Evolutionary conservation across 345 rosid species (phyloP), one percentile per base, ranked within the genome.

Genomic region (Euphorbia pulcherrima): DNA sequence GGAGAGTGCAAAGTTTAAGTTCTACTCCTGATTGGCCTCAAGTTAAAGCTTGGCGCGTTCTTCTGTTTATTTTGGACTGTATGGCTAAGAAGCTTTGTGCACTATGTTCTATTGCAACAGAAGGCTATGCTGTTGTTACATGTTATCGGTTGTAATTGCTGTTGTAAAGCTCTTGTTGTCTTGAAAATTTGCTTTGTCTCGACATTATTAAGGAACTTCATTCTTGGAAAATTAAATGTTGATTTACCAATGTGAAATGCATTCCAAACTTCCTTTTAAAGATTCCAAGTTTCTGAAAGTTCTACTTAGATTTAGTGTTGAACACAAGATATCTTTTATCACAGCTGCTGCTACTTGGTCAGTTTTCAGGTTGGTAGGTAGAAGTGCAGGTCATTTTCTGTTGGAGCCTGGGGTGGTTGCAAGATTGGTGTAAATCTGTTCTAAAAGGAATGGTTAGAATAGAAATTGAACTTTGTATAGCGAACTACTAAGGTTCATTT

Each of bases 351-450:
- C 37, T 29, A 58, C 41, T 28, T 58, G 46, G 26, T 21, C 40
- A 61, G 65, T 61, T 61, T 21, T 61, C 8, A 21, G 65, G 63
- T 33, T 35, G 23, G n/a, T 35, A 18, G n/a, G 30, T 24, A 51
- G 29, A 30, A 62, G 26, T 44, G 20, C 3, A 24, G 21, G 35
- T 51, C 35, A 23, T 30, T 5, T 59, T 18, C 11, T 33, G 14
- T 12, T 59, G 14, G 28, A 39, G 23, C 46, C 24, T 59, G 23
- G 13, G 44, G 35, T 59, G 63, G 14, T 30, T n/a, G 24, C 44
- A 8, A 18, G 30, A 21, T 8, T 8, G 26, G 26, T 8, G 35
- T 10, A 29, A 29, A 57, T 57, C 16, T 57, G 20, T n/a, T 37
- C 33, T 17, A 30, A 47, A 27, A 17, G 46, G 17, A 50, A 28